Conservation (phyloP, 2,329 filamentous ascomycete genomes). For the Sphaerulina musiva region DNA sequence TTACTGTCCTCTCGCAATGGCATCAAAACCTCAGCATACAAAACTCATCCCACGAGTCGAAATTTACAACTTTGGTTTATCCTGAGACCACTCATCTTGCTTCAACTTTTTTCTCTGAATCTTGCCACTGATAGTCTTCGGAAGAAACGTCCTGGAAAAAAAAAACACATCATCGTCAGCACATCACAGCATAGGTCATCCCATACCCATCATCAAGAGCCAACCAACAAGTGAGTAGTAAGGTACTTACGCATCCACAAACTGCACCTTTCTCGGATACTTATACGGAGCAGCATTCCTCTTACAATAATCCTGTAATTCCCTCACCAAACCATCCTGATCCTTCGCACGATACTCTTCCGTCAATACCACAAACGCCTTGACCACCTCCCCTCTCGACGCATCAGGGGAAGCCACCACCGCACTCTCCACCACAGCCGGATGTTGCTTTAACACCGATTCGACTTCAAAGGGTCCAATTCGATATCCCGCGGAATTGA, state of each 20-base stretch:
- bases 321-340: slow-evolving; percentile 26
- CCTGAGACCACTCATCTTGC: slow-evolving; percentile 33
- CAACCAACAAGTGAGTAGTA: too few species aligned
- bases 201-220: neutral
- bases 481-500: slow-evolving; percentile 38
- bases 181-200: neutral
- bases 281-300: slow-evolving; percentile 39
- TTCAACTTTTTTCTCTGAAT: slow-evolving; percentile 35
- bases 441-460: slow-evolving; percentile 38
- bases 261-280: slow-evolving; percentile 38
- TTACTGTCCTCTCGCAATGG: too few species aligned
- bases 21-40: too few species aligned
- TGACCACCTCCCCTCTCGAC: slow-evolving; percentile 37
- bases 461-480: slow-evolving; percentile 41
- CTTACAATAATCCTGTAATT: slow-evolving; percentile 40
- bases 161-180: neutral
- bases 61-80: slow-evolving; percentile 22
- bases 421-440: slow-evolving; percentile 37
- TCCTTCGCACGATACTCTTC: slow-evolving; percentile 20
- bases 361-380: slow-evolving; percentile 38
- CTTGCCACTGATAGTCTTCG: slow-evolving; percentile 37
- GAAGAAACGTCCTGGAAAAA: slow-evolving; percentile 29
- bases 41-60: too few species aligned
- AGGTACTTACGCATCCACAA: slow-evolving; percentile 33
- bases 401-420: slow-evolving; percentile 38